Evolutionary conservation across 225 moss, liverwort and hornwort genomes (phyloP).

Genomic region (Thuidium tamariscinum): DNA sequence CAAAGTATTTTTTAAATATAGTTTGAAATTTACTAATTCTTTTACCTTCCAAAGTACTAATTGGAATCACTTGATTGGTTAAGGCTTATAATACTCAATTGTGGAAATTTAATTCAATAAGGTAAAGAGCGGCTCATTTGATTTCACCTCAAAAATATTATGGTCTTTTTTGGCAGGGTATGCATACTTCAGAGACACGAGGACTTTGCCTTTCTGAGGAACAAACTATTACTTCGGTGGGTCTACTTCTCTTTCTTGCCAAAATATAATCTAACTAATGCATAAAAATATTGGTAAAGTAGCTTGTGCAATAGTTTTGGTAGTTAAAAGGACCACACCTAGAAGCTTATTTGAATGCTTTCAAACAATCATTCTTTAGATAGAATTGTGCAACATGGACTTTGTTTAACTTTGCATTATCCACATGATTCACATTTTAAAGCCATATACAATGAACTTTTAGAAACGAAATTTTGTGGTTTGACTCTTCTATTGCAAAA

Average conservation of each 20-base stretch:
- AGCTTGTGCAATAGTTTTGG: background rate
- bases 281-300: background rate
- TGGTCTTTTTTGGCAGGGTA: background rate
- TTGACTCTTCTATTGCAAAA: background rate
- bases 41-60: background rate
- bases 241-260: background rate
- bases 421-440: background rate
- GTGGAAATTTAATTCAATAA: background rate
- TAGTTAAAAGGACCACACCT: background rate
- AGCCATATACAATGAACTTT: background rate
- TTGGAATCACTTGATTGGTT: background rate
- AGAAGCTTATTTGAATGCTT: background rate
- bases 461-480: background rate
- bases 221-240: conserved; percentile 38
- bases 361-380: background rate
- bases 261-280: background rate
- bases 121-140: background rate
- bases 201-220: conserved; percentile 67
- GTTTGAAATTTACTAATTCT: background rate
- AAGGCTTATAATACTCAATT: background rate
- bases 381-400: background rate
- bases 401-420: background rate
- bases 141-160: background rate
- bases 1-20: background rate
- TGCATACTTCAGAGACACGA: conserved; percentile 36